These are phyloP conservation scores for Cyberlindnera mississippiensis DNA, from an alignment of 805 yeast species.

Conservation along the genomic window DNA sequence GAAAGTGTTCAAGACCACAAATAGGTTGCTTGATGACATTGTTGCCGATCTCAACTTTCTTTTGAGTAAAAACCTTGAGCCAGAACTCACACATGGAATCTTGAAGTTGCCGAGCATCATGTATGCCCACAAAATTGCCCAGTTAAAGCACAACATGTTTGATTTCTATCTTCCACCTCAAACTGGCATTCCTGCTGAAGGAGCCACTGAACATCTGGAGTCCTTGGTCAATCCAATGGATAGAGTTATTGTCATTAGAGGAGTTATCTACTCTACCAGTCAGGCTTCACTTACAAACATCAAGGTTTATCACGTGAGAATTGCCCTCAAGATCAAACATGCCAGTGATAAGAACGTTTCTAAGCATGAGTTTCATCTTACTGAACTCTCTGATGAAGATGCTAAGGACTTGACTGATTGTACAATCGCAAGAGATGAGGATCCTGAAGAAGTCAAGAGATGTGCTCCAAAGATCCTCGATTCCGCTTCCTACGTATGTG, in stretches of 20 bases:
- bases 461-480: slow-evolving; percentile 39
- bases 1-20: slow-evolving; percentile 52
- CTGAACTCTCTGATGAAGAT: slow-evolving; percentile 28
- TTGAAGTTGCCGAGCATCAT: slow-evolving; percentile 27
- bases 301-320: slow-evolving; percentile 32
- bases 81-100: slow-evolving; percentile 24
- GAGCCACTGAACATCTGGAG: slow-evolving; percentile 17
- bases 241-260: slow-evolving; percentile 28
- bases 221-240: slow-evolving; percentile 18
- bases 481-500: slow-evolving; percentile 44
- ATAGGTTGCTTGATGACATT: slow-evolving; percentile 64
- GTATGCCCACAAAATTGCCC: slow-evolving; percentile 29
- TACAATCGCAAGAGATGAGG: slow-evolving; percentile 18
- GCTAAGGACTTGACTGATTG: slow-evolving; percentile 27
- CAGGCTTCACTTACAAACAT: slow-evolving; percentile 22
- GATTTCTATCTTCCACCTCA: slow-evolving; percentile 26
- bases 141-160: slow-evolving; percentile 19
- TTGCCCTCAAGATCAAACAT: slow-evolving; percentile 32
- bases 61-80: slow-evolving; percentile 10
- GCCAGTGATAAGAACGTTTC: slow-evolving; percentile 17
- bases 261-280: slow-evolving; percentile 27
- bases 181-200: slow-evolving; percentile 27
- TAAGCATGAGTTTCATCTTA: slow-evolving; percentile 31
- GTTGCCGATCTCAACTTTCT: slow-evolving; percentile 39
- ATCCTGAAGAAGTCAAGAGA: slow-evolving; percentile 6